These are phyloP conservation scores for Hypoxylon lienhwacheense DNA, from an alignment of 495 filamentous ascomycete genomes.

Conservation along the genomic window DNA sequence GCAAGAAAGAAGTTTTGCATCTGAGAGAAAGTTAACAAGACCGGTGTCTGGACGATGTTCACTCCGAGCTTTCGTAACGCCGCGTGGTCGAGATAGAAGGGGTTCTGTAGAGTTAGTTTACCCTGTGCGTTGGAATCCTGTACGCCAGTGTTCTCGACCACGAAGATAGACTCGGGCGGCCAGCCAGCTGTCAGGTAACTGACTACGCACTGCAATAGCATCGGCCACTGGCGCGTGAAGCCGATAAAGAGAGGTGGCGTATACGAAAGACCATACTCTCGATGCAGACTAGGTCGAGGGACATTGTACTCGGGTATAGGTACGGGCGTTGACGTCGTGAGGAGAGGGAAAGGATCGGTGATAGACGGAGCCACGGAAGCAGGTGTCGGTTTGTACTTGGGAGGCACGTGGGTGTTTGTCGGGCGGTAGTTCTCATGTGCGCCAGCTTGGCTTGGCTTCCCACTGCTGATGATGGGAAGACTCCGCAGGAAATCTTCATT, in stretches of 20 bases:
- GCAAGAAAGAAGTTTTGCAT: slow-evolving; percentile 59
- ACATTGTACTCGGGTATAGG: slow-evolving; percentile 41
- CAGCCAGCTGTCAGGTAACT: slow-evolving; percentile 56
- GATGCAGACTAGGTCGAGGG: slow-evolving; percentile 37
- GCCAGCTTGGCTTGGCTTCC: slow-evolving; percentile 5
- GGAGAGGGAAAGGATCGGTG: slow-evolving; percentile 34
- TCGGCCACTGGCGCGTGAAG: slow-evolving; percentile 56
- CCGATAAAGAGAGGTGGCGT: slow-evolving; percentile 57
- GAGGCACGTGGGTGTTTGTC: slow-evolving; percentile 36
- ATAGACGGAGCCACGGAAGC: slow-evolving; percentile 24
- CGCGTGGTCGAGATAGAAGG: slow-evolving; percentile 56
- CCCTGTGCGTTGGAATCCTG: slow-evolving; percentile 53
- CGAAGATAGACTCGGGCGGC: slow-evolving; percentile 56
- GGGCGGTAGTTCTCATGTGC: slow-evolving; percentile 28
- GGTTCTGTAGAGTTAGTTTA: slow-evolving; percentile 53
- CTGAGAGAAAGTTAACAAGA: slow-evolving; percentile 58
- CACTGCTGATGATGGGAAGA: slow-evolving; percentile 27
- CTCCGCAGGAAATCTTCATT: slow-evolving; percentile 29
- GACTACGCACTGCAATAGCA: slow-evolving; percentile 55
- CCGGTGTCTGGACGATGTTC: slow-evolving; percentile 55
- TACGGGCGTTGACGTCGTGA: slow-evolving; percentile 32
- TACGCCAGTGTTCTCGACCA: slow-evolving; percentile 59
- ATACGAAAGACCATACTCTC: slow-evolving; percentile 39
- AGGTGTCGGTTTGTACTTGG: slow-evolving; percentile 42
- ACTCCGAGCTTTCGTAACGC: slow-evolving; percentile 50